A percentile compares a stretch with the other conserved stretches of the same genome.
Evolutionary conservation across 495 filamentous ascomycete species (phyloP).

Genomic region (Aspergillus leporis): DNA sequence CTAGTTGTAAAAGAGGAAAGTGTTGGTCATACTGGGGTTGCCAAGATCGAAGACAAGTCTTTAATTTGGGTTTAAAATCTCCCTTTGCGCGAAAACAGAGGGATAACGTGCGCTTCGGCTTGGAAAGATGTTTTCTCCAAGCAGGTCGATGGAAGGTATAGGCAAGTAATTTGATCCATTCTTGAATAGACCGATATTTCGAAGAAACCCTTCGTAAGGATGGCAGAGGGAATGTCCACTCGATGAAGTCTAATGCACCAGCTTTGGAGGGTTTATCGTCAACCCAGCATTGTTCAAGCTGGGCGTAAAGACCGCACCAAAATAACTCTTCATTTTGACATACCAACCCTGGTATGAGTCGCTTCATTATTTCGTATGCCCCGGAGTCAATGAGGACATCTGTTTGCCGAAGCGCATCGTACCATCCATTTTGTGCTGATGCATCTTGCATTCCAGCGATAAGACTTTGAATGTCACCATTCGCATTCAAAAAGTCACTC

Average conservation of each 20-base stretch:
- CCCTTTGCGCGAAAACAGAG: too few relatives aligned
- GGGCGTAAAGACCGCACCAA: conserved; percentile 5
- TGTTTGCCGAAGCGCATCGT: conserved; percentile 2
- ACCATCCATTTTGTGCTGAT: conserved; percentile 1
- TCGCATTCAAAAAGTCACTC: too few relatives aligned
- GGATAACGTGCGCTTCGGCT: too few relatives aligned
- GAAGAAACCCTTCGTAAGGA: not conserved
- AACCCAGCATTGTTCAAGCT: conserved; percentile 4
- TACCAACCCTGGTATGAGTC: conserved; percentile 1
- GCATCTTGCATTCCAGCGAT: not conserved
- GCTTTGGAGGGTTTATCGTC: not conserved
- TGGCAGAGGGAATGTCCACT: not conserved
- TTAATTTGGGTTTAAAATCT: too few relatives aligned
- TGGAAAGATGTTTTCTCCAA: too few relatives aligned
- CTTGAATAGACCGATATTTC: not conserved
- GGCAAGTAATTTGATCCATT: not conserved
- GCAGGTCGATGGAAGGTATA: too few relatives aligned
- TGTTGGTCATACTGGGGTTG: not conserved
- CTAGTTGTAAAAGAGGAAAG: not conserved
- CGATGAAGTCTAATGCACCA: not conserved
- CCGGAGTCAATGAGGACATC: not conserved
- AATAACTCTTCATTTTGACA: conserved; percentile 2
- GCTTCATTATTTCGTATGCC: not conserved
- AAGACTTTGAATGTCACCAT: not conserved
- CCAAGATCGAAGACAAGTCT: not conserved